These are phyloP conservation scores for Saccharum officinarum DNA, from an alignment of 176 grass and related monocot species.

Conservation along the genomic window DNA sequence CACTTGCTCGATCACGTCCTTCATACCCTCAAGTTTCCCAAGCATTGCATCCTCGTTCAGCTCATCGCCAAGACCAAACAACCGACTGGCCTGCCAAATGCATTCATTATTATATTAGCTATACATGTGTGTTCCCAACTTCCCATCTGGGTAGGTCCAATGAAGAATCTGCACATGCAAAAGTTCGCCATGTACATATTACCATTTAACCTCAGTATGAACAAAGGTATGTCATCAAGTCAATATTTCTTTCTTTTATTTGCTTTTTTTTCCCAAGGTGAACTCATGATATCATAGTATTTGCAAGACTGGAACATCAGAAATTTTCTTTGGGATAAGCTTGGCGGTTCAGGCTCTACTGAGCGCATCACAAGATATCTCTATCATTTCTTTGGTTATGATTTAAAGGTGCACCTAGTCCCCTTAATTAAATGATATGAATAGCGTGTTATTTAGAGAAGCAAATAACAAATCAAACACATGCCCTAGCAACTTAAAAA, in stretches of 20 bases:
- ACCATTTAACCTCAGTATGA: constrained; percentile 16
- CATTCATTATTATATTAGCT: constrained; percentile 21
- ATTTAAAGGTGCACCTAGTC: background rate
- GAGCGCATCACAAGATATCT: background rate
- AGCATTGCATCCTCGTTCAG: constrained; percentile 96
- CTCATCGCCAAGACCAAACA: constrained; percentile 99
- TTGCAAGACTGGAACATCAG: constrained; percentile 5
- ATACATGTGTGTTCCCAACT: background rate
- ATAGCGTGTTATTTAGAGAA: background rate
- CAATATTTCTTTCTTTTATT: background rate
- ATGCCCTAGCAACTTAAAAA: background rate
- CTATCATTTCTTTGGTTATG: constrained; percentile 15
- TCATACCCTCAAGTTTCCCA: constrained; percentile 95
- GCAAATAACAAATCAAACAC: background rate
- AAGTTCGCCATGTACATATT: constrained; percentile 4
- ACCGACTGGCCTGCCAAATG: constrained; percentile 70
- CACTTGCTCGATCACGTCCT: constrained; percentile 97
- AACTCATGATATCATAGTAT: background rate
- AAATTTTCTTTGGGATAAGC: background rate
- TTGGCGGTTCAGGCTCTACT: background rate
- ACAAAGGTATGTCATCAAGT: background rate
- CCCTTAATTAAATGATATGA: background rate
- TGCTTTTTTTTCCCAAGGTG: background rate
- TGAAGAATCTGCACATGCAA: background rate
- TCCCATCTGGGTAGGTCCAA: background rate